These are phyloP conservation scores for Farysia itapuensis DNA, from an alignment of 1,284 basidiomycete genomes.

Conservation along the genomic window DNA sequence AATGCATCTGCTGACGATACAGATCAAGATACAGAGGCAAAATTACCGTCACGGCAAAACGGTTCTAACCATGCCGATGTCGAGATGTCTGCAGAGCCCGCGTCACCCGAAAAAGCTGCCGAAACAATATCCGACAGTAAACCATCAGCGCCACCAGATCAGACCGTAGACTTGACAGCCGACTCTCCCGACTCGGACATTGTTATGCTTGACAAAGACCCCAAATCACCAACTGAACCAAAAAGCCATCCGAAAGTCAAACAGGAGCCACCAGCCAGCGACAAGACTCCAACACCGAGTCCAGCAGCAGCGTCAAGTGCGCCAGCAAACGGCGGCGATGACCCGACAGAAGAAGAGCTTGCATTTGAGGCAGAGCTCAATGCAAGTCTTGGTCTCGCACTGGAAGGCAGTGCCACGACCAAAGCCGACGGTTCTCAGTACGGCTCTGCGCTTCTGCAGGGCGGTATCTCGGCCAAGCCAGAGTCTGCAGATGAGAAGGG, in stretches of 20 bases:
- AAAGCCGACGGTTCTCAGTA: constrained; percentile 10
- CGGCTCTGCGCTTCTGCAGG: not conserved
- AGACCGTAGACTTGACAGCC: not conserved
- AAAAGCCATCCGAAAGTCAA: not conserved
- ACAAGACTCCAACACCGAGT: not conserved
- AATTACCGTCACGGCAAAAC: too few relatives aligned
- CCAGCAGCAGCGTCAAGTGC: not conserved
- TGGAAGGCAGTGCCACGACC: constrained; percentile 15
- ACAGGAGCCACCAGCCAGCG: not conserved
- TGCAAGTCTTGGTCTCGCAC: constrained; percentile 29
- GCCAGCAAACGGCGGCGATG: constrained; percentile 3
- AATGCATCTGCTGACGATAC: not conserved
- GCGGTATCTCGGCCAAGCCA: not conserved
- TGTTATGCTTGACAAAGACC: too few relatives aligned
- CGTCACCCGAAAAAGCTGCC: not conserved
- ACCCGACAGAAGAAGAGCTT: constrained; percentile 41
- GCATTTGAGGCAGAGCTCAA: constrained; percentile 45
- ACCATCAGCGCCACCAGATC: not conserved
- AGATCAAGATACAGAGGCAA: not conserved
- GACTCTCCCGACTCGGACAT: not conserved
- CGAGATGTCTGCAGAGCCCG: not conserved
- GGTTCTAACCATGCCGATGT: not conserved
- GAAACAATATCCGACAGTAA: not conserved
- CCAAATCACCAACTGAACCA: too few relatives aligned
- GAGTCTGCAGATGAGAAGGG: too few relatives aligned